Base-by-base conservation (phyloP, 2,329 filamentous ascomycete species). In the Incumbomyces delicatus region DNA sequence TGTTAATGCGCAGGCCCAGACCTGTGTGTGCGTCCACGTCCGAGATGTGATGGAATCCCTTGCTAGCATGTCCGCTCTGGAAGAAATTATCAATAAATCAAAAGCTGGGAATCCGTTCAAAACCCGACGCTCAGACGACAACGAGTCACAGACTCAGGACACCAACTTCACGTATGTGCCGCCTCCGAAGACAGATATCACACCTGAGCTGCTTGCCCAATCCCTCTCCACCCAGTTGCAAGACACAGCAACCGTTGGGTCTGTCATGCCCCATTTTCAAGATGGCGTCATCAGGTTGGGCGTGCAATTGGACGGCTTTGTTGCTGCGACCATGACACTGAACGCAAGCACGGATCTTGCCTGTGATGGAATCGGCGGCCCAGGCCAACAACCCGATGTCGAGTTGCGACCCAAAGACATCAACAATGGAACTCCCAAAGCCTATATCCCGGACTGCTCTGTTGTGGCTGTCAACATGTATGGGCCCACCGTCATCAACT, bases 391-490 rank as follows among this genome's bases (percentile, higher is more conserved):
- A 32, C 52, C 53, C 12, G 48, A 55, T 29, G 30, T 57, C 37
- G 50, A 46, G 30, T 36, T 57, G 27, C 50, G 53, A n/a, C 55
- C 55, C 7, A 44, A 50, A 33, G 33, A 50, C 18, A 49, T 56
- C 14, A 39, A 51, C n/a, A 49, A 54, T 46, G 48, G 50, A 8
- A 49, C 48, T 20, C 38, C 47, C 44, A 45, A 53, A 37, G 46
- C 48, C n/a, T 38, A 41, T 17, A 35, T 53, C 42, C 48, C 52
- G 17, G 53, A 55, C 41, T 56, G 55, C 46, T 34, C 49, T 33
- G 47, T 53, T 48, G 53, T 57, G 17, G 55, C 55, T 27, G 49
- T 55, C 37, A 57, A 56, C 43, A 52, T 57, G 49, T 56, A 57
- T 39, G 42, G 36, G 36, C 53, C 53, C 2, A 41, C 50, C 20